Percentiles rank a stretch among this genome's conserved stretches.
These are phyloP conservation scores for Populus euphratica DNA, from an alignment of 345 rosid genomes.

Conservation along the genomic window DNA sequence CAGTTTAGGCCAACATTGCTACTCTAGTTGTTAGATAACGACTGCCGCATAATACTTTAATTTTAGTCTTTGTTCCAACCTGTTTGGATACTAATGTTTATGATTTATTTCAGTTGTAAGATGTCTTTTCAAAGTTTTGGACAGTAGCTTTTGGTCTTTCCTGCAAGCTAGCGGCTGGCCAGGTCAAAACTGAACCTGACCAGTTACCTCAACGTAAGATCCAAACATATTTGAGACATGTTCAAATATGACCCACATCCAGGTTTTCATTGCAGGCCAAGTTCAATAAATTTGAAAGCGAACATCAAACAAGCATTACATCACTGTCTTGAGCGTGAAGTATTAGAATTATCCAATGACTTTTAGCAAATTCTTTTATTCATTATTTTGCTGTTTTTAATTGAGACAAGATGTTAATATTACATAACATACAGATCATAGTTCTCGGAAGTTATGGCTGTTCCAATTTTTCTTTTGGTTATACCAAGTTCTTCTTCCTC, in stretches of 20 bases:
- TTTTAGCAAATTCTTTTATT: not conserved
- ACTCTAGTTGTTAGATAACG: not conserved
- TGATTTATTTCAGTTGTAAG: not conserved
- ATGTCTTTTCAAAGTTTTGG: not conserved
- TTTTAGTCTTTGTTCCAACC: not conserved
- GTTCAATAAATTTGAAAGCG: not conserved
- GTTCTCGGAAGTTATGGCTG: not conserved
- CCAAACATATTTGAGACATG: no score
- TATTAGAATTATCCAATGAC: not conserved
- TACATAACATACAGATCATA: not conserved
- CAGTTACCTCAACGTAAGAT: not conserved
- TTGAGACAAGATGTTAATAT: not conserved
- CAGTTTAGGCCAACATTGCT: no score
- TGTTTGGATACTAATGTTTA: not conserved
- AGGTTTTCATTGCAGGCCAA: not conserved
- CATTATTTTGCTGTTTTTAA: not conserved
- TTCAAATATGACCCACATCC: not conserved
- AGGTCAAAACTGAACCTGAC: not conserved
- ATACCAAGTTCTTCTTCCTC: not conserved
- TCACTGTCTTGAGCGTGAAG: not conserved
- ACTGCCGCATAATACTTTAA: constrained; percentile 1
- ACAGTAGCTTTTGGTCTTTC: not conserved
- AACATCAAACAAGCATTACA: no score
- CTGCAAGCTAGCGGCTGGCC: not conserved
- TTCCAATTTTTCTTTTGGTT: not conserved